These are phyloP conservation scores for Suillus plorans DNA, from an alignment of 768 basidiomycete genomes.

Conservation along the genomic window DNA sequence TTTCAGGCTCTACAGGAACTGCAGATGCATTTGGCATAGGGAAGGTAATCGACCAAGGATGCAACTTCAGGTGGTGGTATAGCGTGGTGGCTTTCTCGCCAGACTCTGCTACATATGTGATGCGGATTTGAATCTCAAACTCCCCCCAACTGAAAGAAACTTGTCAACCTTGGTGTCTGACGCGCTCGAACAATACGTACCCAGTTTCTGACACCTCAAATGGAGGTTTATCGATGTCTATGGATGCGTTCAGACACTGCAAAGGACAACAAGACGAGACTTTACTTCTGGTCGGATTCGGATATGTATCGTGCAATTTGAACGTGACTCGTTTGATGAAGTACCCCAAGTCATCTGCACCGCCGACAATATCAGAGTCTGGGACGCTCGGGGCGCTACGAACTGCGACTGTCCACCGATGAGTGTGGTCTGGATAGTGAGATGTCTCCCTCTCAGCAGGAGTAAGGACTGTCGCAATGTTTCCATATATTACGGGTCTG, in stretches of 20 bases:
- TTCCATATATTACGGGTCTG: conserved; percentile 94
- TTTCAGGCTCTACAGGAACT: conserved; percentile 53
- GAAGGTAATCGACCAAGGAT: conserved; percentile 69
- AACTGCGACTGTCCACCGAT: conserved; percentile 95
- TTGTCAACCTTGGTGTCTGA: neutral
- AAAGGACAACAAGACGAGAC: conserved; percentile 12
- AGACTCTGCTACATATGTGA: conserved; percentile 86
- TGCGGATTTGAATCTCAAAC: conserved; percentile 92
- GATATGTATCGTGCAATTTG: conserved; percentile 96
- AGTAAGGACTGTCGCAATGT: conserved; percentile 79
- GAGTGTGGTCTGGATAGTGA: conserved; percentile 76
- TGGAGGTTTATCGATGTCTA: conserved; percentile 90
- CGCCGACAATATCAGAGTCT: conserved; percentile 78
- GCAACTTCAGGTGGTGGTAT: conserved; percentile 94
- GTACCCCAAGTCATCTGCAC: conserved; percentile 85
- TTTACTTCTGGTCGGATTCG: conserved; percentile 87
- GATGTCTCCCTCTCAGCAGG: conserved; percentile 64
- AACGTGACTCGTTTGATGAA: conserved; percentile 97
- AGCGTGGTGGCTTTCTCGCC: conserved; percentile 87
- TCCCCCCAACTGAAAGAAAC: conserved; percentile 80
- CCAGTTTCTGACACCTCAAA: conserved; percentile 97
- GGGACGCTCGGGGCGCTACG: conserved; percentile 80
- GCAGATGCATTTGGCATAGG: conserved; percentile 14
- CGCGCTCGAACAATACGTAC: conserved; percentile 35
- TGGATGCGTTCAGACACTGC: neutral